Conservation (phyloP, 176 grass and related monocot genomes). For the Cenchrus americanus region DNA sequence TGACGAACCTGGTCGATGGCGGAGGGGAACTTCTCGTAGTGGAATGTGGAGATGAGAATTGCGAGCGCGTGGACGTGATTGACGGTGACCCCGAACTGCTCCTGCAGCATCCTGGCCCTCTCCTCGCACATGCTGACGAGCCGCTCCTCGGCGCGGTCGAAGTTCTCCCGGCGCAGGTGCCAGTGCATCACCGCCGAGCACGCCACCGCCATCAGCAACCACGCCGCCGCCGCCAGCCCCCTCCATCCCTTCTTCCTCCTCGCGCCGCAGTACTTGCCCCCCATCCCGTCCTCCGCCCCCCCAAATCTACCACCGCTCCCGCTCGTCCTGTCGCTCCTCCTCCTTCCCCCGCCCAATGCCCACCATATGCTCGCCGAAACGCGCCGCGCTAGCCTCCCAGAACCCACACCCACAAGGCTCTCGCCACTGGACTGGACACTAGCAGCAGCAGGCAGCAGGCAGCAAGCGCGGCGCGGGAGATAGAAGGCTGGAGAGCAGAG, state of each 20-base stretch:
- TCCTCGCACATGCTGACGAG: slow-evolving; percentile 93
- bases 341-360: slow-evolving; percentile 30
- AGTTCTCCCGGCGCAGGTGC: slow-evolving; percentile 62
- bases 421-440: not conserved
- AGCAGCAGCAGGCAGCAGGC: not conserved
- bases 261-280: slow-evolving; percentile 4
- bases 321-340: not conserved
- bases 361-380: slow-evolving; percentile 57
- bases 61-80: slow-evolving; percentile 90
- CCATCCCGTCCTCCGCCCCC: not conserved
- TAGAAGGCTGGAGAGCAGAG: not conserved
- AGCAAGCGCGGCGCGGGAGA: slow-evolving; percentile 28
- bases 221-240: slow-evolving; percentile 36
- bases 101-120: slow-evolving; percentile 95
- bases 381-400: not conserved
- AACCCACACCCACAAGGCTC: not conserved
- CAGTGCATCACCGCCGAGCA: slow-evolving; percentile 58
- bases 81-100: slow-evolving; percentile 94
- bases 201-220: slow-evolving; percentile 45
- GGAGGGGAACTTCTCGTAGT: slow-evolving; percentile 80
- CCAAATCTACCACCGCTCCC: not conserved
- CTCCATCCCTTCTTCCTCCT: slow-evolving; percentile 28
- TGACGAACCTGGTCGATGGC: slow-evolving; percentile 74
- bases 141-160: slow-evolving; percentile 71
- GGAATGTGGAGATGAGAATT: slow-evolving; percentile 88